Evolutionary conservation across 2,329 filamentous ascomycete genomes (phyloP).

Genomic region (Xylaria hypoxylon): DNA sequence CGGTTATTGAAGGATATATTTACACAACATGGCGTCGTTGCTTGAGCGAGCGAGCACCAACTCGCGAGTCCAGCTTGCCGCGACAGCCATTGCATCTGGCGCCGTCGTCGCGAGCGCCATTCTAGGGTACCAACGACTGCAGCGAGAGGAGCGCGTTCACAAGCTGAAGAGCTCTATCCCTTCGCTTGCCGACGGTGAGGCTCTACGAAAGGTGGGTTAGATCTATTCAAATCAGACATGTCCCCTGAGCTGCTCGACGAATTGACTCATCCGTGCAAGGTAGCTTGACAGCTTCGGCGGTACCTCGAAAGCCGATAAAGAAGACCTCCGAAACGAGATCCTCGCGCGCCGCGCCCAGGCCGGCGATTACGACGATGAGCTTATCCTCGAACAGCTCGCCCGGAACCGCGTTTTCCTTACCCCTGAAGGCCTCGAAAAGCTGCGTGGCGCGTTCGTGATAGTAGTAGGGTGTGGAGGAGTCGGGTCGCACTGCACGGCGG

Average conservation of each 20-base stretch:
- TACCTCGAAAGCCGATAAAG: constrained; percentile 61
- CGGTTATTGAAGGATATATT: constrained; percentile 10
- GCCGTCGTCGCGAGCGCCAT: constrained; percentile 70
- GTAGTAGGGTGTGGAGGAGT: constrained; percentile 95
- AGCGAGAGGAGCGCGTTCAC: constrained; percentile 64
- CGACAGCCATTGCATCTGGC: constrained; percentile 76
- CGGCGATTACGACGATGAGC: constrained; percentile 77
- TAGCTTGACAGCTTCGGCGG: constrained; percentile 73
- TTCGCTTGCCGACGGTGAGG: constrained; percentile 49
- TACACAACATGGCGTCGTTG: constrained; percentile 54
- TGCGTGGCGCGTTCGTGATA: constrained; percentile 85
- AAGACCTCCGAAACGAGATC: constrained; percentile 69
- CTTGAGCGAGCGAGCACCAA: constrained; percentile 58
- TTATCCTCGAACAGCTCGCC: constrained; percentile 94
- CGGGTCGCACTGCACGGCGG: constrained; percentile 88
- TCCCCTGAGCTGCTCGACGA: not conserved
- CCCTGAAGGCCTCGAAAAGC: constrained; percentile 80
- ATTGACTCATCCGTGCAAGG: constrained; percentile 43
- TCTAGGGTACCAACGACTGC: constrained; percentile 71
- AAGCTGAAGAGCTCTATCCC: constrained; percentile 72
- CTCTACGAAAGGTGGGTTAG: constrained; percentile 53
- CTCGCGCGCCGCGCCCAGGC: constrained; percentile 70
- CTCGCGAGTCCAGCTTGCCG: constrained; percentile 71
- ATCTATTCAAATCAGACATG: not conserved
- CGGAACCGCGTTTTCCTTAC: constrained; percentile 92